phyloP scores from a whole-genome alignment of 805 yeast species.

The Candida germanica region DNA sequence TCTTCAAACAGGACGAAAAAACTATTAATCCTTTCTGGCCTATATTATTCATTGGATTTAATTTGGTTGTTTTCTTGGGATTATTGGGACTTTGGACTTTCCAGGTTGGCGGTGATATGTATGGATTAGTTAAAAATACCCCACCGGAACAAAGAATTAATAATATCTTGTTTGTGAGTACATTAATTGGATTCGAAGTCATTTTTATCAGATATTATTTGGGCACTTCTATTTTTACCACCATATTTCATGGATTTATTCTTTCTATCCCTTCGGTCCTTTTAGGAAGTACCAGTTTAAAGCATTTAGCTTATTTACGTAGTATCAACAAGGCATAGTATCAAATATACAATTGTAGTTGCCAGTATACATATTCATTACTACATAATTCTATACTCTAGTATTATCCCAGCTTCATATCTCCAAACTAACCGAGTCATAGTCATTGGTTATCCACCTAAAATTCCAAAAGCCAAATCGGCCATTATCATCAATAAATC shows the following conservation, averaged over 20 bases:
- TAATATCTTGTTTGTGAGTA: constrained; percentile 45
- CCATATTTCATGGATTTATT: constrained; percentile 46
- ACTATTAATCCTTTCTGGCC: constrained; percentile 55
- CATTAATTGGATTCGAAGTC: constrained; percentile 50
- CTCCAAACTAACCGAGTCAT: constrained; percentile 16
- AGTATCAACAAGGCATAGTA: constrained; percentile 25
- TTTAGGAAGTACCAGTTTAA: constrained; percentile 65
- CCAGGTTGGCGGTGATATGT: constrained; percentile 16
- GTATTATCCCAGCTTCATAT: constrained; percentile 2
- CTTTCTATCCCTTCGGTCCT: constrained; percentile 54
- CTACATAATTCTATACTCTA: background rate
- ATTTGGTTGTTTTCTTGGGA: constrained; percentile 38
- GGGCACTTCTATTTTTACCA: constrained; percentile 57
- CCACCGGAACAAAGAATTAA: constrained; percentile 31
- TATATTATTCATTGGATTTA: constrained; percentile 44
- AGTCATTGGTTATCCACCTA: constrained; percentile 53
- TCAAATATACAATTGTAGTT: constrained; percentile 1
- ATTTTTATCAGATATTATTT: constrained; percentile 57
- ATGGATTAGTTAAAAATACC: constrained; percentile 34
- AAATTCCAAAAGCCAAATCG: constrained; percentile 45
- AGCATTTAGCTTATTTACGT: constrained; percentile 39
- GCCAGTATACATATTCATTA: background rate
- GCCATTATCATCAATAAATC: constrained; percentile 37
- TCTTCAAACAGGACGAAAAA: constrained; percentile 52
- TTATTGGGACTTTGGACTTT: constrained; percentile 45